Evolutionary conservation across 306 rosid genomes (phyloP), one percentile per base, ranked within the genome.

Genomic region (Hippophae gyantsensis): DNA sequence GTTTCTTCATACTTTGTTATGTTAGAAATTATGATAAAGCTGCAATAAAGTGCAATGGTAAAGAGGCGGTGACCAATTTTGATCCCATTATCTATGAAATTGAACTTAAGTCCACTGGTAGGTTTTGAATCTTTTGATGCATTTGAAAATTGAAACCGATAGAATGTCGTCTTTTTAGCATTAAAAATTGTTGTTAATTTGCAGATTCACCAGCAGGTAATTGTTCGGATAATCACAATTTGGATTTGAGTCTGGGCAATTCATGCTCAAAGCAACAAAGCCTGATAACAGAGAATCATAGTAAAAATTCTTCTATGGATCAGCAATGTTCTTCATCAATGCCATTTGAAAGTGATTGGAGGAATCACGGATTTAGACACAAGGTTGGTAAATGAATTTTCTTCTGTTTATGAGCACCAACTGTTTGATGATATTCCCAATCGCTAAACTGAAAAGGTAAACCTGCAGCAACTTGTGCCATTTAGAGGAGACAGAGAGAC

Each of bases 1-100:
- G 8, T 7, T 7, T 9, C 5, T 41, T 38, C 6, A 13, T 8
- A 38, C 1, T 58, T 9, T 49, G 13, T 3, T 10, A 48, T 60
- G 55, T 58, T 69, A 92, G 99, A 84, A 95, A 95, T 5, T 93
- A 93, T 75, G 99, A 93, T 72, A 93, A 93, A 76, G 99, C 99
- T 65, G 97, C 99, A 50, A 93, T 93, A 6, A 93, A 88, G 79
- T 93, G 87, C 63, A 93, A 93, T 60, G 99, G 99, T 58, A 93
- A 93, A 70, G 96, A 93, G 48, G 97, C 99, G 59, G 95, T 93
- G 60, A 93, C 99, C 23, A 93, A 93, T 69, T 93, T 93, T 67
- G 99, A 93, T 70, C 95, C 99, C 56, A 86, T 90, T 77, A 80
- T 84, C 65, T 93, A 93, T 56, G 82, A 92, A 42, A 78, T 59